These are phyloP conservation scores for Lavandula angustifolia DNA, from an alignment of 257 asterid genomes.

Conservation along the genomic window DNA sequence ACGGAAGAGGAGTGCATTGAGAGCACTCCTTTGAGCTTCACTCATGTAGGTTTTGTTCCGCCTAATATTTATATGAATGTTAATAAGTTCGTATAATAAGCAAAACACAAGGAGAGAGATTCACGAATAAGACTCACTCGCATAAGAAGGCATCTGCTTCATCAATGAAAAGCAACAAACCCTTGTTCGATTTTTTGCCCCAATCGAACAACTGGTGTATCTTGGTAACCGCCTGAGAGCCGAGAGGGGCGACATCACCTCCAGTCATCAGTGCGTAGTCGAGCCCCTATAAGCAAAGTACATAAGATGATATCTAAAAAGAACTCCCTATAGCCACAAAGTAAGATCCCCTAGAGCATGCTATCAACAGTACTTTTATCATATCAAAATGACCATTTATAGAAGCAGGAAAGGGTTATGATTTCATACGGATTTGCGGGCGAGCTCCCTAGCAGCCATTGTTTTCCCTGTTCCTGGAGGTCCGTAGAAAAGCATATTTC, in stretches of 20 bases:
- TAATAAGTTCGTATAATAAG: background rate
- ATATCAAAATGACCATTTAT: slow-evolving; percentile 8
- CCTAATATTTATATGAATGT: slow-evolving; percentile 43
- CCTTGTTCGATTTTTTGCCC: slow-evolving; percentile 88
- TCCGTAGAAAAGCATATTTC: slow-evolving; percentile 94
- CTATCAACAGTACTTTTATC: background rate
- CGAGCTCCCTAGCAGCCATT: slow-evolving; percentile 98
- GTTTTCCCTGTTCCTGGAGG: slow-evolving; percentile 99
- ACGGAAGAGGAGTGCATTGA: slow-evolving; percentile 85
- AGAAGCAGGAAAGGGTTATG: slow-evolving; percentile 12
- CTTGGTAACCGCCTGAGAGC: slow-evolving; percentile 96
- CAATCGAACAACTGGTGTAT: slow-evolving; percentile 95
- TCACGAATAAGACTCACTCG: slow-evolving; percentile 64
- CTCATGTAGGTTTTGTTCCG: slow-evolving; percentile 95
- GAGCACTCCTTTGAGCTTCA: slow-evolving; percentile 99
- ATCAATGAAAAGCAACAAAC: slow-evolving; percentile 87
- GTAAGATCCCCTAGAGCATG: background rate
- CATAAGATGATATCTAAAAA: slow-evolving; percentile 10
- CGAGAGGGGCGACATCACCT: slow-evolving; percentile 96
- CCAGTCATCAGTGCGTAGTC: slow-evolving; percentile 99
- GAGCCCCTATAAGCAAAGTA: slow-evolving; percentile 65
- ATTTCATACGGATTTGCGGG: slow-evolving; percentile 77
- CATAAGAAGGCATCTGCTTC: slow-evolving; percentile 99
- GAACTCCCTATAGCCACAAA: background rate
- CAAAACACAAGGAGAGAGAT: background rate